A percentile compares a stretch with the other conserved stretches of the same genome.
Conservation (phyloP, 2,329 filamentous ascomycete species). For the Mycosphaerella sp. region DNA sequence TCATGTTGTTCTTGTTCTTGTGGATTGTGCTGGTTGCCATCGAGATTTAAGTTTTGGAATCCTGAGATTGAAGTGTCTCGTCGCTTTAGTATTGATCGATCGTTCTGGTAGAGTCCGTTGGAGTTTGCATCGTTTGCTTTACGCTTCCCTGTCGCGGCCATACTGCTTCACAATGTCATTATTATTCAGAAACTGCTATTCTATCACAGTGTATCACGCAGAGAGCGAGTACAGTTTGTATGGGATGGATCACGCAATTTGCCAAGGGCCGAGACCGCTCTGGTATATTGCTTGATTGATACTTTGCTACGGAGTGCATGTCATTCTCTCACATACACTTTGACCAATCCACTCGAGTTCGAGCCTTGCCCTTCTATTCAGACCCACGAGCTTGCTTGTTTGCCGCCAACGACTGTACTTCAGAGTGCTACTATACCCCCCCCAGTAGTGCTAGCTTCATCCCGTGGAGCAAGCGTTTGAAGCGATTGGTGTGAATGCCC, state of each 20-base stretch:
- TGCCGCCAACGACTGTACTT: too few species aligned
- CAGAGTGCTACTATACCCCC: too few species aligned
- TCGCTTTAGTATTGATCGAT: conserved; percentile 6
- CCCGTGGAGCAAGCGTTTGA: too few species aligned
- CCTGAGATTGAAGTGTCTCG: conserved; percentile 1
- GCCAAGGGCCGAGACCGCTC: neutral
- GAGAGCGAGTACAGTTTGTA: neutral
- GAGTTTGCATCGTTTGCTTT: conserved; percentile 2
- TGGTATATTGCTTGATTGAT: too few species aligned
- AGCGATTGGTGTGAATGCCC: too few species aligned
- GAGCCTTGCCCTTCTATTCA: too few species aligned
- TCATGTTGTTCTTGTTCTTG: neutral
- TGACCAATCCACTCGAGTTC: too few species aligned
- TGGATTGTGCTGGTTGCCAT: neutral
- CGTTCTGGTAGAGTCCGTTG: conserved; percentile 5
- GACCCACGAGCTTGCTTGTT: too few species aligned
- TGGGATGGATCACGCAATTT: neutral
- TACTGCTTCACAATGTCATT: neutral
- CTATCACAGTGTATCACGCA: neutral
- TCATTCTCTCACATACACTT: too few species aligned
- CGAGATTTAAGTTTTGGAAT: neutral
- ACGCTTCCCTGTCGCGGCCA: conserved; percentile 1
- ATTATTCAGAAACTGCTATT: neutral
- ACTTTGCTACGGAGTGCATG: too few species aligned
- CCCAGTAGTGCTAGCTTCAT: too few species aligned